Evolutionary conservation across 116 monocot species (phyloP), one percentile per base, ranked within the genome.

Genomic region (Iris pallida): DNA sequence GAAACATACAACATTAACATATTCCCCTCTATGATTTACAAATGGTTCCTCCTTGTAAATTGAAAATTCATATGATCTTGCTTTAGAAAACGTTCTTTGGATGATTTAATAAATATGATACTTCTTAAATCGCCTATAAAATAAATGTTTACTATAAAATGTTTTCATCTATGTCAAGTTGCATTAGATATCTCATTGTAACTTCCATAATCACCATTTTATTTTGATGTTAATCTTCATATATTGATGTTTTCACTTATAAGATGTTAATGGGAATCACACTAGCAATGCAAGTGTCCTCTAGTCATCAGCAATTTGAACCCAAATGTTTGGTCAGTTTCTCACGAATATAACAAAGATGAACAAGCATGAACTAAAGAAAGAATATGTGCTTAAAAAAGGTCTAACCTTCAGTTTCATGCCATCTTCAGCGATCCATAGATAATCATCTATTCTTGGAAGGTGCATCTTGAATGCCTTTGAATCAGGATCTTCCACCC

Each of bases 351-450:
- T 9, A 7, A 51, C 49, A 51, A 51, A 51, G 49, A 9, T 51
- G 49, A 7, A 51, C 13, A 51, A 13, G 13, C 7, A 13, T 51
- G 13, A 13, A 2, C 49, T 51, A 51, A 13, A 7, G 7, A 7
- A 51, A 51, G 49, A 51, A 13, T 9, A 13, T 51, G 30, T 30
- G 14, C 14, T 57, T 57, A 40, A 44, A 51, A 51, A 51, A 9
- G 7, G 7, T 51, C 13, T 7, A 9, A 76, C 76, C 71, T 78
- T 72, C 78, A 78, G 72, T 66, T 78, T 78, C 78, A 78, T 88
- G 78, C 92, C 92, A 82, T 92, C 92, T 81, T 92, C 92, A 61
- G 92, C 88, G 49, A 92, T 8, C 92, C 92, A 92, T 19, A 92
- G 52, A 72, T 85, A 92, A 64, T 92, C 92, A 51, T 65, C 62